Evolutionary conservation across 1,284 basidiomycete species (phyloP), one percentile per base, ranked within the genome.

Genomic region (Cystobasidium sp.): DNA sequence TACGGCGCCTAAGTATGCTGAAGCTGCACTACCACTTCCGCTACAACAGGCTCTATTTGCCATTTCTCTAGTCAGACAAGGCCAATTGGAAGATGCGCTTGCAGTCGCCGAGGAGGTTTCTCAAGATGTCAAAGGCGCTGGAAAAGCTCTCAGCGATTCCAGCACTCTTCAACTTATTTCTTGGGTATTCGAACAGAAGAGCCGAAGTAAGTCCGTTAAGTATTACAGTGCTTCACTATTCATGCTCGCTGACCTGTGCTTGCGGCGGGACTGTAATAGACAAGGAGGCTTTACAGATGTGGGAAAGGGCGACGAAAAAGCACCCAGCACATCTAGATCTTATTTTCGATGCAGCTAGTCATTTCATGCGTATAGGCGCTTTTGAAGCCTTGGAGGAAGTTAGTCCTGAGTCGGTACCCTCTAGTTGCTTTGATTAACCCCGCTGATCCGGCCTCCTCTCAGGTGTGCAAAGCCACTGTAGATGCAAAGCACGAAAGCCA

Each of bases 121-220:
- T 31, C 44, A 73, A 49, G 56, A 73, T 49, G 58, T 56, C 31
- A 61, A 59, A 73, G 63, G 62, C 41, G 53, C 4, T 39, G 58
- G 70, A 4, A 73, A 73, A 43, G 70, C 56, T 37, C 53, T 73
- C 12, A 22, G 1, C 1, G 70, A 73, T 49, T 51, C 62, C 20
- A 52, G 66, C 53, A 20, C 47, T 22, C 51, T 73, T 22, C 37
- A 22, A 12, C n/a, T 73, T 0, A 66, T 62, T 44, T 55, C 70
- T 5, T 73, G 55, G 49, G 55, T 73, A 5, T 58, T 65, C n/a
- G 63, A 73, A 53, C 62, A 49, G 20, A 43, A 20, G 39, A 24
- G 49, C 18, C 41, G 31, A 39, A 55, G 68, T 70, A n/a, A 39
- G 31, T 20, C 41, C 12, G n/a, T 41, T 5, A 12, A 43, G 2